phyloP scores from a whole-genome alignment of 177 flowering plant species.

The Vitis hybrid region DNA sequence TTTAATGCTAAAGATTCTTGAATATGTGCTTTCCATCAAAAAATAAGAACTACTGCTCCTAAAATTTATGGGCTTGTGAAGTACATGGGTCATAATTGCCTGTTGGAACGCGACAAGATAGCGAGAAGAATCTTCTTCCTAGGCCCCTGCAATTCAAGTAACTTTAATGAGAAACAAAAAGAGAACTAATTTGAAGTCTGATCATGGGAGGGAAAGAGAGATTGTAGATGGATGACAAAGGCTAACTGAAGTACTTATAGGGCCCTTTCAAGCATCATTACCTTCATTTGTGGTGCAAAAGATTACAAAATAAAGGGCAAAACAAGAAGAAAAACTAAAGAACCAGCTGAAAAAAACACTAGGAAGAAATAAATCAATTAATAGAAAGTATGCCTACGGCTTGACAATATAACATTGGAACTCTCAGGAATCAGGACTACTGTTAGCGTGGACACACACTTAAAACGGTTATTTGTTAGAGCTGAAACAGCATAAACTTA shows the following conservation, averaged over 20 bases:
- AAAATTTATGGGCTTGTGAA: not conserved
- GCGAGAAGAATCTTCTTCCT: slow-evolving; percentile 67
- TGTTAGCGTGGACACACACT: too few species aligned
- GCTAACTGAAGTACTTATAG: not conserved
- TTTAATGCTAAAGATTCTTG: too few species aligned
- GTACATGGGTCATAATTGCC: not conserved
- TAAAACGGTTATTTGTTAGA: too few species aligned
- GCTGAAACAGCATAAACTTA: too few species aligned
- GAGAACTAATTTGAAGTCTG: too few species aligned
- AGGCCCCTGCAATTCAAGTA: slow-evolving; percentile 53
- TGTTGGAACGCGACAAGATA: slow-evolving; percentile 8
- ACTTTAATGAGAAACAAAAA: not conserved
- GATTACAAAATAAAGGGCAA: not conserved
- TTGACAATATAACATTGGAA: too few species aligned
- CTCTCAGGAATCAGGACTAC: too few species aligned
- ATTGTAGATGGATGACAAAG: not conserved
- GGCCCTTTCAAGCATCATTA: not conserved
- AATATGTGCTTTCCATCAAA: not conserved
- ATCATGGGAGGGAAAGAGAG: not conserved
- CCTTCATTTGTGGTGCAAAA: too few species aligned
- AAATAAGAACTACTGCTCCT: not conserved
- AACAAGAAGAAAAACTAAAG: not conserved
- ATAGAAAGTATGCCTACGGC: too few species aligned
- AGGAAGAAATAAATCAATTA: too few species aligned
- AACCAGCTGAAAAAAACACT: too few species aligned